These are phyloP conservation scores for Trametes meyenii DNA, from an alignment of 768 basidiomycete species.

Conservation along the genomic window DNA sequence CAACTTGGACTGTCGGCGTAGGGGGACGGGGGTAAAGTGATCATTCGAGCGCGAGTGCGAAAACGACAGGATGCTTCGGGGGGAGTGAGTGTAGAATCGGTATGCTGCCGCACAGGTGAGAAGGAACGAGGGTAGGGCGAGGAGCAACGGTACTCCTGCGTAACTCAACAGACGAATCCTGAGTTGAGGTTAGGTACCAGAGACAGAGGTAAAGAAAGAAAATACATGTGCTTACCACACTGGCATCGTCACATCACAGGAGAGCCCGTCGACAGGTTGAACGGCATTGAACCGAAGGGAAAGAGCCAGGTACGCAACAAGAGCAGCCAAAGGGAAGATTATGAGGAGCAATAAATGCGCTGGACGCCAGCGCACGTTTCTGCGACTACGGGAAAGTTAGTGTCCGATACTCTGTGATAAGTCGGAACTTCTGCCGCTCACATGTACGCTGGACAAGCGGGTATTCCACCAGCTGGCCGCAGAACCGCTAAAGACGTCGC, in stretches of 20 bases:
- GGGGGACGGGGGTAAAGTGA: slow-evolving; percentile 24
- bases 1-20: slow-evolving; percentile 17
- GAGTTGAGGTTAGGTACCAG: not conserved
- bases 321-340: slow-evolving; percentile 50
- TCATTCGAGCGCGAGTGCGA: slow-evolving; percentile 9
- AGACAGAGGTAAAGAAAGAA: not conserved
- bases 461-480: slow-evolving; percentile 8
- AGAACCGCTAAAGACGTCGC: slow-evolving; percentile 27
- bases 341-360: slow-evolving; percentile 48
- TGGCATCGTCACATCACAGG: slow-evolving; percentile 62
- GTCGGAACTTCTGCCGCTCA: not conserved
- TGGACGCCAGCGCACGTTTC: slow-evolving; percentile 53
- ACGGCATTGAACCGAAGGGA: slow-evolving; percentile 48
- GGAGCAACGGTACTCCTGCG: slow-evolving; percentile 55
- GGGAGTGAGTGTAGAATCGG: slow-evolving; percentile 25
- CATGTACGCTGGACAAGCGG: slow-evolving; percentile 11
- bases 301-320: slow-evolving; percentile 46
- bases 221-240: slow-evolving; percentile 48
- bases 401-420: not conserved
- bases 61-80: slow-evolving; percentile 14
- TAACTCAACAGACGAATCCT: slow-evolving; percentile 72
- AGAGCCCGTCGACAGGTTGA: slow-evolving; percentile 51
- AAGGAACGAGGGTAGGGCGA: slow-evolving; percentile 54
- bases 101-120: slow-evolving; percentile 49
- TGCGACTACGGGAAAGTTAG: slow-evolving; percentile 26